These are phyloP conservation scores for Meyerozyma sp. DNA, from an alignment of 1,139 yeast species.

Conservation along the genomic window DNA sequence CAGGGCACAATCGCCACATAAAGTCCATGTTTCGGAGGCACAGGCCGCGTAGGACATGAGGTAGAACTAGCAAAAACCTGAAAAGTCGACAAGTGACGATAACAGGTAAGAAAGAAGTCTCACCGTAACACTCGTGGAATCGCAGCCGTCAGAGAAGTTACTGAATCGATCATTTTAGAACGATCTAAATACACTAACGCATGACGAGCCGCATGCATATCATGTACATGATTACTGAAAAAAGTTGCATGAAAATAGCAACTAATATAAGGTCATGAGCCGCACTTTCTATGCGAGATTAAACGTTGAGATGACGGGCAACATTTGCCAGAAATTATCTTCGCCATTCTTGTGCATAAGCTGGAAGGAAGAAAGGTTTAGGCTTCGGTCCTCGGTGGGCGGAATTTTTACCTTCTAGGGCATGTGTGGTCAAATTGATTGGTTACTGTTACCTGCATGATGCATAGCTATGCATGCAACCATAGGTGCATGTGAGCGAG, in stretches of 20 bases:
- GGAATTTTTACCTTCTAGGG: too few species aligned
- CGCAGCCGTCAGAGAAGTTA: not conserved
- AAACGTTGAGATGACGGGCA: too few species aligned
- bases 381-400: too few species aligned
- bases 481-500: too few species aligned
- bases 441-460: too few species aligned
- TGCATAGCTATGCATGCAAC: too few species aligned
- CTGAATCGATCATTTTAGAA: not conserved
- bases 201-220: not conserved
- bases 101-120: not conserved
- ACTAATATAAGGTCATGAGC: too few species aligned
- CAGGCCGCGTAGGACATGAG: constrained; percentile 12
- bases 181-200: not conserved
- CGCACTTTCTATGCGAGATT: not conserved
- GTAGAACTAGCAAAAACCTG: not conserved
- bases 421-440: too few species aligned
- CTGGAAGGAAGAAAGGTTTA: too few species aligned
- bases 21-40: constrained; percentile 43
- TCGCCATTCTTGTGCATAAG: too few species aligned
- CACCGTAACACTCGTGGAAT: not conserved
- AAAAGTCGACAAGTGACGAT: not conserved
- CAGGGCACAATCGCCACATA: constrained; percentile 47
- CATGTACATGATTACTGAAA: not conserved
- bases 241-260: too few species aligned
- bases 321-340: too few species aligned